phyloP scores from a whole-genome alignment of 1,139 yeast species.

The Citeromyces siamensis region DNA sequence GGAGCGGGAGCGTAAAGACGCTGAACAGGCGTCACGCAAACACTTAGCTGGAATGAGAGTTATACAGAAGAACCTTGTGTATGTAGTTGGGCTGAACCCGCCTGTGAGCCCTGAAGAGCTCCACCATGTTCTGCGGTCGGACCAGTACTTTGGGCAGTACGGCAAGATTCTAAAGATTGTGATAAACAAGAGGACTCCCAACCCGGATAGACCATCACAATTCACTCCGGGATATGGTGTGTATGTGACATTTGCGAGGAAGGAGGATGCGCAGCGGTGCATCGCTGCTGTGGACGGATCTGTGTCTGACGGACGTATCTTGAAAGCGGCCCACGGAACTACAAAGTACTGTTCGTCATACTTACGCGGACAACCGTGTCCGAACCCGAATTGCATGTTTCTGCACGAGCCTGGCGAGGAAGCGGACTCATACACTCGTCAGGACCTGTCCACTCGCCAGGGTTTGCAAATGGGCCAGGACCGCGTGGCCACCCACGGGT shows the following conservation, averaged over 20 bases:
- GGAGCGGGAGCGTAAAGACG: conserved; percentile 88
- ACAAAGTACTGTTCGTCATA: conserved; percentile 96
- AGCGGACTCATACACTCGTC: conserved; percentile 92
- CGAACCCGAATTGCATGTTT: conserved; percentile 98
- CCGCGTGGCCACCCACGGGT: conserved; percentile 19
- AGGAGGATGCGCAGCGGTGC: conserved; percentile 92
- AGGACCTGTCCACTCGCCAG: conserved; percentile 79
- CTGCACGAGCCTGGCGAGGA: conserved; percentile 99
- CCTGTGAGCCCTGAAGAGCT: conserved; percentile 84
- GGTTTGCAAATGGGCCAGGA: conserved; percentile 45
- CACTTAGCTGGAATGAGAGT: conserved; percentile 96
- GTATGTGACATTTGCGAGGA: conserved; percentile 84
- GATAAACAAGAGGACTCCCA: conserved; percentile 67
- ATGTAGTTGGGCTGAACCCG: conserved; percentile 92
- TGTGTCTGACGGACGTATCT: conserved; percentile 75
- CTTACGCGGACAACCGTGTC: conserved; percentile 90
- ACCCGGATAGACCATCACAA: conserved; percentile 25
- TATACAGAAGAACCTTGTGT: conserved; percentile 92
- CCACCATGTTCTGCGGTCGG: conserved; percentile 74
- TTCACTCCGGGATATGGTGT: conserved; percentile 80
- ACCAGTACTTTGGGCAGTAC: conserved; percentile 94
- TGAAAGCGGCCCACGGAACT: conserved; percentile 96
- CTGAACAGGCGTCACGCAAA: conserved; percentile 78
- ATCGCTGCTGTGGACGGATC: conserved; percentile 93
- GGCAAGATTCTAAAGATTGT: conserved; percentile 94